phyloP scores from a whole-genome alignment of 2,329 filamentous ascomycete genomes.

The Aureobasidium leucospermi region DNA sequence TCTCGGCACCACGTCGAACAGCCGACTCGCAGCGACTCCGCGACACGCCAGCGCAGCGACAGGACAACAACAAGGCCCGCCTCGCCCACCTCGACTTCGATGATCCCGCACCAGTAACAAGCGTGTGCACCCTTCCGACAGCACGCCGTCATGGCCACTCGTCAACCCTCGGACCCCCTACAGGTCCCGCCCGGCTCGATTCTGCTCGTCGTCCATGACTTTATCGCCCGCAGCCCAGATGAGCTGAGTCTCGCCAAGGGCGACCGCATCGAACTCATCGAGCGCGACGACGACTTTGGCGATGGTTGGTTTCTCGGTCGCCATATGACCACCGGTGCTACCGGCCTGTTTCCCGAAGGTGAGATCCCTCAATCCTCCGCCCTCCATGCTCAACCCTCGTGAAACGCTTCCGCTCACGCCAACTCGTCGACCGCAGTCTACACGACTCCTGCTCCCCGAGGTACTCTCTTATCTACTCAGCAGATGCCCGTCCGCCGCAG shows the following conservation, averaged over 20 bases:
- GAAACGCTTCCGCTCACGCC: conserved; percentile 12
- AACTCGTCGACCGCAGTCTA: conserved; percentile 24
- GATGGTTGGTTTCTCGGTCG: conserved; percentile 79
- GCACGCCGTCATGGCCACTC: conserved; percentile 7
- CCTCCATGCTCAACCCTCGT: neutral
- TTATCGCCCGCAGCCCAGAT: conserved; percentile 82
- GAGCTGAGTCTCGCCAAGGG: conserved; percentile 84
- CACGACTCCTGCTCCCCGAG: conserved; percentile 31
- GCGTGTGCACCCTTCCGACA: neutral
- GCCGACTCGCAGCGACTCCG: neutral
- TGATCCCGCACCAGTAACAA: neutral
- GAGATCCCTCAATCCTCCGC: conserved; percentile 22
- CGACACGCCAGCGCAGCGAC: neutral
- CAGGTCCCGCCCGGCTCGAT: conserved; percentile 31
- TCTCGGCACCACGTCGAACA: neutral
- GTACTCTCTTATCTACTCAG: conserved; percentile 20
- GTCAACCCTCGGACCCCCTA: conserved; percentile 12
- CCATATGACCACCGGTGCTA: conserved; percentile 65
- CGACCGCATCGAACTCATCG: conserved; percentile 73
- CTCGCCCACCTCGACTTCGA: neutral
- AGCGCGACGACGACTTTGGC: conserved; percentile 81
- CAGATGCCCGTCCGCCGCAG: conserved; percentile 8
- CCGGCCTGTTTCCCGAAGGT: conserved; percentile 80
- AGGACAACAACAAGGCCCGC: neutral
- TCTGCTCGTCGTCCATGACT: conserved; percentile 73